Percentiles rank a stretch among this genome's conserved stretches.
phyloP scores from a whole-genome alignment of 2,329 filamentous ascomycete species.

The Microsporum audouinii region DNA sequence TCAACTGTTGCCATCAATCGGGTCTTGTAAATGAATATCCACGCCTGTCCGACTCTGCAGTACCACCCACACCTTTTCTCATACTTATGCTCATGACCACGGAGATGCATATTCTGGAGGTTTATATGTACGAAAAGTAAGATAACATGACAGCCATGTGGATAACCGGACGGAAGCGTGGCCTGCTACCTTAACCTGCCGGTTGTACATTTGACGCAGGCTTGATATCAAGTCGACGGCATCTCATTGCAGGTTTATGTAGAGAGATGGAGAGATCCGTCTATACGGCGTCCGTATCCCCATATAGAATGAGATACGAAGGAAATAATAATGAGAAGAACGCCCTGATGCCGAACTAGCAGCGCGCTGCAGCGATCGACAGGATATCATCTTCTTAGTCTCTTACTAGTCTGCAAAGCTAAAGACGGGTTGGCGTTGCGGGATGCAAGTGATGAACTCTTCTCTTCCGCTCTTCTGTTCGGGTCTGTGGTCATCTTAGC shows the following conservation, averaged over 20 bases:
- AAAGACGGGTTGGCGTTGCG: background rate
- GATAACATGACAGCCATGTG: conserved; percentile 1
- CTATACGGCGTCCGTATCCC: no score
- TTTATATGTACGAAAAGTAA: background rate
- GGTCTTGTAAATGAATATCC: no score
- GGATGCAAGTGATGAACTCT: background rate
- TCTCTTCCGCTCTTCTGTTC: background rate
- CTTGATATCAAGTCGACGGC: no score
- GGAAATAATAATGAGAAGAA: background rate
- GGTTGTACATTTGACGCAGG: background rate
- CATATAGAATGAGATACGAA: no score
- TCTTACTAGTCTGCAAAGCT: background rate
- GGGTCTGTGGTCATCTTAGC: background rate
- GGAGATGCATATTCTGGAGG: no score
- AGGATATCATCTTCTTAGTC: background rate
- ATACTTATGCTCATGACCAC: no score
- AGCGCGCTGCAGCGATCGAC: conserved; percentile 2
- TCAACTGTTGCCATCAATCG: no score
- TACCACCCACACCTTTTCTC: no score
- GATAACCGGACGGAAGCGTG: background rate
- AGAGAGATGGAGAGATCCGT: no score
- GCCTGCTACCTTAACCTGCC: background rate
- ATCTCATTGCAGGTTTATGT: no score
- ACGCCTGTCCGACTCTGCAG: no score
- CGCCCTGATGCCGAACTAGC: background rate